phyloP scores from a whole-genome alignment of 2,329 filamentous ascomycete genomes.

The Colletotrichum scovillei region DNA sequence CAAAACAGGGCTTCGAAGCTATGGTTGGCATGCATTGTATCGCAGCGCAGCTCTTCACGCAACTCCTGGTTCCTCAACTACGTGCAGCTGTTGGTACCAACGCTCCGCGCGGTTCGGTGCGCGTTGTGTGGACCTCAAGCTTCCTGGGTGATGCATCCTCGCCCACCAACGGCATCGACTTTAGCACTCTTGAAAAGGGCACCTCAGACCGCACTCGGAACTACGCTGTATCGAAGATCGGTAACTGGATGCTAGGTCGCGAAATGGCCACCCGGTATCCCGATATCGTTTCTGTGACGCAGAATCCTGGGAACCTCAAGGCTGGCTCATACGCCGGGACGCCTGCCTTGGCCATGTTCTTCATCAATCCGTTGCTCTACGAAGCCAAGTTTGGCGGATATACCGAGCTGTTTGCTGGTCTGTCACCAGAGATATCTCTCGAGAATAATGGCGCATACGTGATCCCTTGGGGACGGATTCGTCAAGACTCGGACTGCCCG shows the following conservation, averaged over 20 bases:
- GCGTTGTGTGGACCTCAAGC: slow-evolving; percentile 47
- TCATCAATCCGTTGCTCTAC: slow-evolving; percentile 41
- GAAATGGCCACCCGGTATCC: slow-evolving; percentile 44
- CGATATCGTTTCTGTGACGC: slow-evolving; percentile 44
- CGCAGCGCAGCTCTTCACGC: slow-evolving; percentile 47
- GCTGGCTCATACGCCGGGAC: slow-evolving; percentile 40
- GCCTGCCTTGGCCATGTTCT: slow-evolving; percentile 10
- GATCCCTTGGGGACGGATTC: slow-evolving; percentile 44
- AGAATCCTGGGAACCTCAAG: slow-evolving; percentile 49
- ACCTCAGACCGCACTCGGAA: slow-evolving; percentile 42
- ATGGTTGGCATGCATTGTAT: slow-evolving; percentile 49
- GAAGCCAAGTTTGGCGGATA: slow-evolving; percentile 50
- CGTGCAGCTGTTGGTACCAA: slow-evolving; percentile 39
- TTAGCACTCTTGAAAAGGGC: slow-evolving; percentile 39
- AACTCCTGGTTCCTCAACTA: slow-evolving; percentile 48
- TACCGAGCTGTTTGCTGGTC: slow-evolving; percentile 53
- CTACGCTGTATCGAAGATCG: slow-evolving; percentile 48
- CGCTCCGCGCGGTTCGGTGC: slow-evolving; percentile 38
- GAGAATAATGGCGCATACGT: slow-evolving; percentile 45
- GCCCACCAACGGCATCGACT: slow-evolving; percentile 44
- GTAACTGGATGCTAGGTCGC: slow-evolving; percentile 45
- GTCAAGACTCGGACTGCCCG: slow-evolving; percentile 33
- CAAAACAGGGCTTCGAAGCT: slow-evolving; percentile 46
- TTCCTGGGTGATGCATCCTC: slow-evolving; percentile 41
- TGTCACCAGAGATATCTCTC: slow-evolving; percentile 48